A percentile compares a stretch with the other conserved stretches of the same genome.
These are phyloP conservation scores for Rhynchospora pubera DNA, from an alignment of 176 grass and related monocot species.

Conservation along the genomic window DNA sequence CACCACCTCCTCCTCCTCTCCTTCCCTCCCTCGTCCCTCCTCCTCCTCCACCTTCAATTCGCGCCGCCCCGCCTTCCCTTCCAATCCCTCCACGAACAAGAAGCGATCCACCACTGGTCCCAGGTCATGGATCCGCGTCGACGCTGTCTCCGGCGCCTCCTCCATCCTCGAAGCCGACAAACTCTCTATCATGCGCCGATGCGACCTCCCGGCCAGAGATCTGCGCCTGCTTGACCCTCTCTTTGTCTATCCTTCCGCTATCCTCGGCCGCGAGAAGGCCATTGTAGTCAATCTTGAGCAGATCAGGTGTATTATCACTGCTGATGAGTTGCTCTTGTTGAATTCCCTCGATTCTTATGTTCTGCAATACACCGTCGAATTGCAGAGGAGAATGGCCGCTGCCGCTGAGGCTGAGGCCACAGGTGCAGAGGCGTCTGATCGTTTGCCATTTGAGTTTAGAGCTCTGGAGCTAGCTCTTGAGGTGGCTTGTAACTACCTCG, in stretches of 20 bases:
- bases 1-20: constrained; percentile 32
- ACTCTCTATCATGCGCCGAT: constrained; percentile 91
- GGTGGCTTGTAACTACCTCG: constrained; percentile 83
- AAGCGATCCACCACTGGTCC: constrained; percentile 73
- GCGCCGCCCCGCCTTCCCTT: constrained; percentile 38
- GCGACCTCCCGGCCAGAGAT: constrained; percentile 89
- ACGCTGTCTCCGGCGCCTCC: constrained; percentile 43
- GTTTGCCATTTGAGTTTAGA: constrained; percentile 88
- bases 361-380: constrained; percentile 77
- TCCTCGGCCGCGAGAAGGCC: constrained; percentile 84
- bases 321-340: constrained; percentile 85
- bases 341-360: constrained; percentile 89
- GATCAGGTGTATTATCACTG: constrained; percentile 92
- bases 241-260: constrained; percentile 89
- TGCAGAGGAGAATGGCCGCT: constrained; percentile 62
- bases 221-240: constrained; percentile 96
- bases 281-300: constrained; percentile 98
- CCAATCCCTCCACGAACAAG: constrained; percentile 47
- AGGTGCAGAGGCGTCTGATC: constrained; percentile 39
- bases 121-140: constrained; percentile 91
- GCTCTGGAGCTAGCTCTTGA: constrained; percentile 89
- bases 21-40: constrained; percentile 33
- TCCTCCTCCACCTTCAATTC: not conserved
- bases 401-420: constrained; percentile 11
- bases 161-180: constrained; percentile 81